These are phyloP conservation scores for Penicilliopsis zonata DNA, from an alignment of 495 filamentous ascomycete species.

Conservation along the genomic window DNA sequence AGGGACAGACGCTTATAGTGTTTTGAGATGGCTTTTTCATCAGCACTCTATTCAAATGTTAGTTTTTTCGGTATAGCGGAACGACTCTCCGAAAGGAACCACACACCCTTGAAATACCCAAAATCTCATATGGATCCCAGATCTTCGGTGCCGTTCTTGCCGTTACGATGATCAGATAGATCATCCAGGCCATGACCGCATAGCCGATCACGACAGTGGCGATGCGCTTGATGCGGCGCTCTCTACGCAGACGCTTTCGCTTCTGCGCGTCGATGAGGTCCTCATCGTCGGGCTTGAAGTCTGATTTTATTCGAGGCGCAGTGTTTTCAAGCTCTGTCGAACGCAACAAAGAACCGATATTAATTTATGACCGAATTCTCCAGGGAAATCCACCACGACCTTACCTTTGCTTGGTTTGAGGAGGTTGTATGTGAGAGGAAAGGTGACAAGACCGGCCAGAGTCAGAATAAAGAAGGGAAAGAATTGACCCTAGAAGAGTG, in stretches of 20 bases:
- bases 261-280: conserved; percentile 77
- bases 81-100: background rate
- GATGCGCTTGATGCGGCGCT: conserved; percentile 79
- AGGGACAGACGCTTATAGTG: conserved; percentile 78
- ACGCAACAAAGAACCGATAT: conserved; percentile 4
- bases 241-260: conserved; percentile 78
- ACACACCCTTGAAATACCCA: conserved; percentile 69
- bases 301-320: conserved; percentile 56
- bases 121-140: conserved; percentile 93
- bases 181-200: conserved; percentile 79
- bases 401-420: conserved; percentile 65
- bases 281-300: conserved; percentile 69
- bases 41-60: conserved; percentile 46
- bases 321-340: conserved; percentile 50
- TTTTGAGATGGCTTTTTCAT: conserved; percentile 81
- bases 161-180: conserved; percentile 77
- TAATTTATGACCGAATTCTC: background rate
- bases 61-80: no score
- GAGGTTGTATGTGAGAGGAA: conserved; percentile 82
- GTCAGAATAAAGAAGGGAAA: conserved; percentile 98
- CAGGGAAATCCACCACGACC: conserved; percentile 10
- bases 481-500: conserved; percentile 65
- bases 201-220: conserved; percentile 66
- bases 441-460: conserved; percentile 71
- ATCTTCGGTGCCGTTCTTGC: conserved; percentile 61